Evolutionary conservation across 2,329 filamentous ascomycete genomes (phyloP), one percentile per base, ranked within the genome.

Genomic region (Aspergillus melleus): DNA sequence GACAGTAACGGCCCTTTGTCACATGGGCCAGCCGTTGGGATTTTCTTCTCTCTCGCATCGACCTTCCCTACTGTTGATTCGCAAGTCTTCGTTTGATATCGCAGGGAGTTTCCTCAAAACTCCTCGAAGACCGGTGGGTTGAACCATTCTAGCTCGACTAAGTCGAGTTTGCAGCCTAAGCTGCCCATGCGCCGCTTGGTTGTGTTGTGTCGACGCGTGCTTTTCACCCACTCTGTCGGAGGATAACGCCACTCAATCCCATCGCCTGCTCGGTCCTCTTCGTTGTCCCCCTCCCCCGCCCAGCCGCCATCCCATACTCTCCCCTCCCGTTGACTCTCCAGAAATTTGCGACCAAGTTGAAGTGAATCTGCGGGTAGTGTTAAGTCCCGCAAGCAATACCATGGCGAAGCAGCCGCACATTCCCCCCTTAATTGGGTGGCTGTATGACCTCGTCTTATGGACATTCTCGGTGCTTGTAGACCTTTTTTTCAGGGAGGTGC

Each of bases 401-500:
- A 76, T 76, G 76, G 72, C 74, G 64, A 72, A 72, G 59, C 66
- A 71, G 64, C 66, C 70, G 44, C 75, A 73, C 51, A 76, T 79
- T 55, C 70, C 76, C 60, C 79, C 78, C 52, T 77, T 81, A 69
- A 74, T 80, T 60, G 77, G 76, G 67, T 82, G 80, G 80, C 63
- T 81, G 53, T 83, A 83, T 66, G 80, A 82, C 68, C 63, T 81
- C 26, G 73, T 81, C 51, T 70, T 83, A 42, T 83, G 81, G 81
- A 72, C 74, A 10, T 78, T 83, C 63, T 82, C 81, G 2, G 74
- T 98, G 64, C 83, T 98, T 55, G 88, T 96, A 66, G 95, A 99
- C 77, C 87, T 97, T 67, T 99, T 99, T 86, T 99, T 99, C 82
- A 89, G 95, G 68, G 95, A 99, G 78, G 92, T 99, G 16, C 93